phyloP scores from a whole-genome alignment of 2,329 filamentous ascomycete species.

The Diaporthe amygdali region DNA sequence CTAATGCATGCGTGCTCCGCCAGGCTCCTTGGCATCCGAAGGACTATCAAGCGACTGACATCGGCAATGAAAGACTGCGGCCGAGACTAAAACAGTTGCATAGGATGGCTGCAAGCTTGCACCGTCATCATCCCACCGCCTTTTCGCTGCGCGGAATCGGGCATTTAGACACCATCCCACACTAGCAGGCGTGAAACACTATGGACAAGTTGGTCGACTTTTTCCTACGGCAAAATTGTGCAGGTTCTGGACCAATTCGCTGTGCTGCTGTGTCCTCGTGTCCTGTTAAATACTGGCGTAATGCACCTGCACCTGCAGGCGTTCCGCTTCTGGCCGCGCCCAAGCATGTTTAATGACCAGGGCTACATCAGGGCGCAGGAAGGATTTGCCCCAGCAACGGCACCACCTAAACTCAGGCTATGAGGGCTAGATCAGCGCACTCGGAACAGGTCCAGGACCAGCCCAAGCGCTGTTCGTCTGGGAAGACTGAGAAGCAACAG shows the following conservation, averaged over 20 bases:
- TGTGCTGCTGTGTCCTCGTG: not conserved
- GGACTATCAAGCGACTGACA: not conserved
- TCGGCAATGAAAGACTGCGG: not conserved
- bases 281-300: slow-evolving; percentile 9
- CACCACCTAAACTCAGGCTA: not conserved
- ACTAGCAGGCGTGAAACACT: not conserved
- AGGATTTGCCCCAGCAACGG: slow-evolving; percentile 14
- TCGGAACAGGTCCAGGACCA: not conserved
- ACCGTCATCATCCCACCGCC: slow-evolving; percentile 13
- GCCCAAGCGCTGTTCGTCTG: not conserved
- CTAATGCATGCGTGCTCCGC: not conserved
- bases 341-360: not conserved
- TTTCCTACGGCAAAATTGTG: not conserved
- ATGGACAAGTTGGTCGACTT: not conserved
- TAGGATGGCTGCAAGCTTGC: slow-evolving; percentile 3
- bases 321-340: not conserved
- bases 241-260: not conserved
- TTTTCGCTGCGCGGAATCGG: not conserved
- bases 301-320: slow-evolving; percentile 10
- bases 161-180: not conserved
- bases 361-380: slow-evolving; percentile 1
- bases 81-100: not conserved
- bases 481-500: not conserved
- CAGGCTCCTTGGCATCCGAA: not conserved
- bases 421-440: not conserved